Conservation (phyloP, 2,329 filamentous ascomycete genomes). For the Dothideomycetidae sp. region DNA sequence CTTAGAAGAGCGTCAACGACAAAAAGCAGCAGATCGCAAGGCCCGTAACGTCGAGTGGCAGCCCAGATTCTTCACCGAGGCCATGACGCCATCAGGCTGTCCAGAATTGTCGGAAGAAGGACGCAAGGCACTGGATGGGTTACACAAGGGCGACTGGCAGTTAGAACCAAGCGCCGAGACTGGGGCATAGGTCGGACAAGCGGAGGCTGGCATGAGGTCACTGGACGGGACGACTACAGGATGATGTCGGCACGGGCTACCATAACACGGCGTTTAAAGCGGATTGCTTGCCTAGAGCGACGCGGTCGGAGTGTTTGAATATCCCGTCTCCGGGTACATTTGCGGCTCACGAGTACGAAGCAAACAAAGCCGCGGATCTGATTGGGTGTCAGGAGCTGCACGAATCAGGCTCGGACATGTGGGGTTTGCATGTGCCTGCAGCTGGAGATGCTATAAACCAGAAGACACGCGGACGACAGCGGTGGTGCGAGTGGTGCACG, state of each 20-base stretch:
- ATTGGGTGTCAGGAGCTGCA: too few relatives aligned
- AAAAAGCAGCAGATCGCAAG: constrained; percentile 70
- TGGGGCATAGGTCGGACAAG: constrained; percentile 18
- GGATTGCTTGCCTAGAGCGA: background rate
- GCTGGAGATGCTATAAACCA: too few relatives aligned
- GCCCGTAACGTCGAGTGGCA: constrained; percentile 55
- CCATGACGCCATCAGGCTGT: constrained; percentile 44
- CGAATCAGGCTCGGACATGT: too few relatives aligned
- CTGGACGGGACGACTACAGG: too few relatives aligned
- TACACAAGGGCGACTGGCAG: constrained; percentile 39
- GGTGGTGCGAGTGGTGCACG: too few relatives aligned
- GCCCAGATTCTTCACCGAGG: constrained; percentile 71
- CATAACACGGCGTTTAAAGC: background rate
- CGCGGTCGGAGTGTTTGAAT: too few relatives aligned
- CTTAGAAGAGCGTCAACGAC: constrained; percentile 77
- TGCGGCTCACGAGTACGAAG: too few relatives aligned
- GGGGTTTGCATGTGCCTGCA: too few relatives aligned
- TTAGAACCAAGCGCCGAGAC: constrained; percentile 33
- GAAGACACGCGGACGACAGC: too few relatives aligned
- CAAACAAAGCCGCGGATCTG: too few relatives aligned
- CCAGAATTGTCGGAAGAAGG: constrained; percentile 51
- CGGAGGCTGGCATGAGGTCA: background rate
- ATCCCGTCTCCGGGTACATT: too few relatives aligned
- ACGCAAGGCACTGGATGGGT: constrained; percentile 39
- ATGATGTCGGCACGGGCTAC: background rate